Evolutionary conservation across 352 stramenopile genomes (phyloP).

Genomic region (Phytophthora colocasiae): DNA sequence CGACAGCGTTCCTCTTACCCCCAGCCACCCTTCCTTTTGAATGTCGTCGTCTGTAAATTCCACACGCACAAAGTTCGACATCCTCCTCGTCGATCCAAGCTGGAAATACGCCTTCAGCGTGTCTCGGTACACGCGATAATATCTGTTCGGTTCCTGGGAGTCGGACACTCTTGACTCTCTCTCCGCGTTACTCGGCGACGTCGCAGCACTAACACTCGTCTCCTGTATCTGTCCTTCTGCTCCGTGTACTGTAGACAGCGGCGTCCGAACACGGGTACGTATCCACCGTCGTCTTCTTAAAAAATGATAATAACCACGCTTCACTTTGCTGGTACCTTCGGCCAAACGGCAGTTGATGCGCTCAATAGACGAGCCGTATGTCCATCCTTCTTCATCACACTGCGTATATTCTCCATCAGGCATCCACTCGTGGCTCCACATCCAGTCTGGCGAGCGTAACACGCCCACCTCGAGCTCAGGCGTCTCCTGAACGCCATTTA

Average conservation of each 20-base stretch:
- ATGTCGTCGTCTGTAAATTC: conserved; percentile 79
- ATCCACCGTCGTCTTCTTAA: conserved; percentile 80
- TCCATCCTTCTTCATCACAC: conserved; percentile 88
- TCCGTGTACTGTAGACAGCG: conserved; percentile 21
- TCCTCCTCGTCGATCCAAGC: conserved; percentile 44
- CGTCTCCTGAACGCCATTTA: conserved; percentile 53
- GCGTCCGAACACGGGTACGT: conserved; percentile 74
- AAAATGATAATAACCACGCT: conserved; percentile 85
- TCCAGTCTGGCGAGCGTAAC: conserved; percentile 71
- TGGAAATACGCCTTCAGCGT: conserved; percentile 74
- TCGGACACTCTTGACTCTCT: conserved; percentile 14
- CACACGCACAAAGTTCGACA: conserved; percentile 58
- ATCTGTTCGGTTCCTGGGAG: conserved; percentile 29
- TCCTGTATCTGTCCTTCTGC: conserved; percentile 1
- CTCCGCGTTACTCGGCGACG: conserved; percentile 3
- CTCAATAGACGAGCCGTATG: conserved; percentile 84
- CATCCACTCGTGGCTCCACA: conserved; percentile 85
- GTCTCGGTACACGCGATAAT: conserved; percentile 76
- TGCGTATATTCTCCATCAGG: conserved; percentile 79
- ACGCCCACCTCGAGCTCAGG: conserved; percentile 66
- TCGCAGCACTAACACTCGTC: neutral
- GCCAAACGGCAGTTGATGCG: conserved; percentile 85
- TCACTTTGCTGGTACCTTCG: conserved; percentile 76
- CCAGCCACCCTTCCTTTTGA: conserved; percentile 82
- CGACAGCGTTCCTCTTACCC: conserved; percentile 68